Evolutionary conservation across 2,329 filamentous ascomycete genomes (phyloP), one percentile per base, ranked within the genome.

Genomic region (Ophiostoma tasmaniense): DNA sequence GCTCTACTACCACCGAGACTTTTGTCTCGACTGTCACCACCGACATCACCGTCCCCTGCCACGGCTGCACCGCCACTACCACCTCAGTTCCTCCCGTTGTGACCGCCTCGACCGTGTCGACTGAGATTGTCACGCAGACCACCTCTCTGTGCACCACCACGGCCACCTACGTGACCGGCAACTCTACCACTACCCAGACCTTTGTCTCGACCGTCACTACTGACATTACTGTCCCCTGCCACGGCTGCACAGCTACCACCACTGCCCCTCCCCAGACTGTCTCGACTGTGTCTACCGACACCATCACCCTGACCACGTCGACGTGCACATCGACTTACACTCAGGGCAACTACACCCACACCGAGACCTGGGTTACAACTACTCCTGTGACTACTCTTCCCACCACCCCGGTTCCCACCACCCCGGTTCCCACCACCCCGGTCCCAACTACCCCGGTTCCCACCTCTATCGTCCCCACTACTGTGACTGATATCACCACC

Each of bases 11-110:
- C n/a, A 69, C 68, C 6, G 3, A 37, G 64, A 69, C 68, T 0
- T 69, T 39, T 39, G 42, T 65, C 4, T 50, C 37, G n/a, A 69
- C 68, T 3, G 33, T 52, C 28, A 66, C 68, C 8, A 64, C 67
- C 3, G 64, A 66, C 52, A 28, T 66, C 35, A 66, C 67, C 1
- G 20, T 66, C 17, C 59, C 67, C 5, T 69, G 67, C 62, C 62
- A 68, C 67, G 64, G 50, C 67, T 68, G 67, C 35, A 64, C 67
- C 14, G 62, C 62, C 33, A 68, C 64, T 11, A 66, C 28, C 22
- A 67, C 39, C 14, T 59, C 66, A 30, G 20, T 17, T 35, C 62
- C 62, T 13, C 66, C 39, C 28, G 45, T 67, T 8, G 62, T 64
- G 30, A 64, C 62, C 17, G 62, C 33, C 10, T 35, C 30, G 20